phyloP scores from a whole-genome alignment of 2,329 filamentous ascomycete genomes.

The Fusarium dimerum region DNA sequence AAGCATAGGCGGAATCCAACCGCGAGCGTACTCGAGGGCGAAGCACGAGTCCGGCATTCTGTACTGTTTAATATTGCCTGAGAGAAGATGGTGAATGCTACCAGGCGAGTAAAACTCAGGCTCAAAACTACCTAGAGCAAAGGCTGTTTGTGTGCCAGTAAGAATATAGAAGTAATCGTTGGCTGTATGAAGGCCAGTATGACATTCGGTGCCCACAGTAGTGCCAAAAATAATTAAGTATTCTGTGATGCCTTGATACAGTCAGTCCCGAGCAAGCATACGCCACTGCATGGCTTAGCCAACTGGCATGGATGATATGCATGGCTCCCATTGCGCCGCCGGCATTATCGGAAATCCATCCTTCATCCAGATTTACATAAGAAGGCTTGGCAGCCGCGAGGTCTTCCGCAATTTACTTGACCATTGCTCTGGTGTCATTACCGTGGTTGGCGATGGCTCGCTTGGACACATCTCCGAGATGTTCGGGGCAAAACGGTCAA shows the following conservation, averaged over 20 bases:
- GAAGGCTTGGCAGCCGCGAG: slow-evolving; percentile 52
- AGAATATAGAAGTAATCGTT: slow-evolving; percentile 97
- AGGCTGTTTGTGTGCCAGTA: slow-evolving; percentile 73
- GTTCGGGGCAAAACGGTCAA: too few species aligned
- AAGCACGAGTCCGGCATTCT: slow-evolving; percentile 76
- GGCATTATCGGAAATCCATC: slow-evolving; percentile 92
- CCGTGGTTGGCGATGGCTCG: slow-evolving; percentile 68
- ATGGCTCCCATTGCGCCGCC: slow-evolving; percentile 90
- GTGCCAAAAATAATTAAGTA: slow-evolving; percentile 88
- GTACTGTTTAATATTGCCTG: slow-evolving; percentile 79
- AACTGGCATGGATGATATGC: slow-evolving; percentile 86
- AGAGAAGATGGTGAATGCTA: slow-evolving; percentile 68
- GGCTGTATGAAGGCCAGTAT: slow-evolving; percentile 84
- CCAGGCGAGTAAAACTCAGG: slow-evolving; percentile 71
- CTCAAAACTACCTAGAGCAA: slow-evolving; percentile 66
- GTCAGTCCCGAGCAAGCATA: too few species aligned
- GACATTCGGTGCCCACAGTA: slow-evolving; percentile 81
- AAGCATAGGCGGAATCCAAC: slow-evolving; percentile 95
- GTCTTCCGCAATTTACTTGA: slow-evolving; percentile 69
- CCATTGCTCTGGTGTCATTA: slow-evolving; percentile 71
- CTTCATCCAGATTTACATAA: slow-evolving; percentile 70
- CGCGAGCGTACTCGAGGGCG: slow-evolving; percentile 80
- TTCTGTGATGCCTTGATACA: slow-evolving; percentile 74
- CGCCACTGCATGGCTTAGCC: slow-evolving; percentile 1
- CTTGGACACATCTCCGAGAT: slow-evolving; percentile 69